Evolutionary conservation across 805 yeast genomes (phyloP).

Genomic region (Spathaspora passalidarum): DNA sequence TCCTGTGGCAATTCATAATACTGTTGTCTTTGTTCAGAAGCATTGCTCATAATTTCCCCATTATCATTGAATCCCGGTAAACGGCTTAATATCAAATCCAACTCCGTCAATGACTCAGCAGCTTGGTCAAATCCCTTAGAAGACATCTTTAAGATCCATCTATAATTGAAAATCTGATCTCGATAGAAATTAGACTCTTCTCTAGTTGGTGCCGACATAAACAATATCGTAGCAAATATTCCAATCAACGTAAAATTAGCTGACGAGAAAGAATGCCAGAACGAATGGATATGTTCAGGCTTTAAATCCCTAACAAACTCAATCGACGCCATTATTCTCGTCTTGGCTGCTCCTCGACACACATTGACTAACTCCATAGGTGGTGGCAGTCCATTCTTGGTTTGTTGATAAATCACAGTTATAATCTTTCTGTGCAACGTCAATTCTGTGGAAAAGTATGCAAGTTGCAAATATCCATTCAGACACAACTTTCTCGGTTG

Average conservation of each 20-base stretch:
- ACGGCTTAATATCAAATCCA: conserved; percentile 69
- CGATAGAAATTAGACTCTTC: conserved; percentile 66
- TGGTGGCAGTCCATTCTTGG: conserved; percentile 27
- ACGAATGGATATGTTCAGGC: conserved; percentile 80
- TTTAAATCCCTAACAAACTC: conserved; percentile 74
- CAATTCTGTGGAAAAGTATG: conserved; percentile 87
- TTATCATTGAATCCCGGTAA: conserved; percentile 63
- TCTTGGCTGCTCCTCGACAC: conserved; percentile 82
- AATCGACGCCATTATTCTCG: conserved; percentile 77
- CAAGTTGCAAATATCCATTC: conserved; percentile 75
- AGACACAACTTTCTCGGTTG: conserved; percentile 64
- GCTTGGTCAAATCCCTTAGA: conserved; percentile 78
- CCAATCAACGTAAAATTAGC: conserved; percentile 81
- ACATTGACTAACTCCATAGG: conserved; percentile 45
- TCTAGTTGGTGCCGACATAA: conserved; percentile 57
- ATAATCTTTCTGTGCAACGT: conserved; percentile 79
- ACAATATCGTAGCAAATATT: conserved; percentile 79
- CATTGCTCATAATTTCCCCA: conserved; percentile 27
- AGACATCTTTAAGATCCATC: conserved; percentile 72
- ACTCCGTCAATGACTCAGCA: conserved; percentile 64
- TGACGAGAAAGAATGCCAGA: conserved; percentile 85
- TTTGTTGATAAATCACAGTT: conserved; percentile 44
- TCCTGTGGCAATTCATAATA: conserved; percentile 3
- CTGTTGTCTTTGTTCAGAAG: conserved; percentile 14
- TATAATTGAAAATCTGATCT: conserved; percentile 69